These are phyloP conservation scores for Talaromyces sp. DNA, from an alignment of 2,329 filamentous ascomycete genomes.

Conservation along the genomic window DNA sequence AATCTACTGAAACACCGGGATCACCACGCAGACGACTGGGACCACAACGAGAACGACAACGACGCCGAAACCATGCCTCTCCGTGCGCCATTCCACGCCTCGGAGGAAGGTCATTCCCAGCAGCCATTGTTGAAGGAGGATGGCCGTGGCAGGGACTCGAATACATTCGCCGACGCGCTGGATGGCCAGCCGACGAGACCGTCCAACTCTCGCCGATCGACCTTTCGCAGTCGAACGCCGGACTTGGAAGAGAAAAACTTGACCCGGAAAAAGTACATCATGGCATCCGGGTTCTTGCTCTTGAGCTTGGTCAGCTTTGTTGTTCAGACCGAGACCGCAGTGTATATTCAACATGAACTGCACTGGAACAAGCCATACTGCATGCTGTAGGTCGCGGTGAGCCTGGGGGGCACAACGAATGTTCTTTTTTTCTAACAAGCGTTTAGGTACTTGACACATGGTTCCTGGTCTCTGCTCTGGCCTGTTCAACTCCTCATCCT, in stretches of 20 bases:
- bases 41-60: constrained; percentile 2
- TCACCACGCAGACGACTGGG: constrained; percentile 4
- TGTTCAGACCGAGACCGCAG: constrained; percentile 89
- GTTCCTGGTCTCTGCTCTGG: constrained; percentile 89
- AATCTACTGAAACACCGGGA: neutral
- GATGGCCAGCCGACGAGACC: constrained; percentile 32
- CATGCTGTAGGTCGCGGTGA: constrained; percentile 89
- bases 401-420: no score
- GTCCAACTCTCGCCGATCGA: constrained; percentile 53
- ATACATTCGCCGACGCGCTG: constrained; percentile 23
- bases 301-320: constrained; percentile 84
- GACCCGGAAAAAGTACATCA: constrained; percentile 77
- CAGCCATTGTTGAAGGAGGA: constrained; percentile 52
- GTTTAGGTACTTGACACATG: constrained; percentile 75
- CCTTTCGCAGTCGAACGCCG: constrained; percentile 75
- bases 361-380: constrained; percentile 99
- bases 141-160: constrained; percentile 31
- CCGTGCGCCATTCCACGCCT: constrained; percentile 44
- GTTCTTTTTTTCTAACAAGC: neutral
- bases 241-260: constrained; percentile 56
- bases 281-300: constrained; percentile 76
- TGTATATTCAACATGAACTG: constrained; percentile 87
- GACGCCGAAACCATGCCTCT: constrained; percentile 39
- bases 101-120: constrained; percentile 44
- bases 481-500: constrained; percentile 75